Conservation (phyloP, 371 early-diverging fungal species). For the Mucor ambiguus region DNA sequence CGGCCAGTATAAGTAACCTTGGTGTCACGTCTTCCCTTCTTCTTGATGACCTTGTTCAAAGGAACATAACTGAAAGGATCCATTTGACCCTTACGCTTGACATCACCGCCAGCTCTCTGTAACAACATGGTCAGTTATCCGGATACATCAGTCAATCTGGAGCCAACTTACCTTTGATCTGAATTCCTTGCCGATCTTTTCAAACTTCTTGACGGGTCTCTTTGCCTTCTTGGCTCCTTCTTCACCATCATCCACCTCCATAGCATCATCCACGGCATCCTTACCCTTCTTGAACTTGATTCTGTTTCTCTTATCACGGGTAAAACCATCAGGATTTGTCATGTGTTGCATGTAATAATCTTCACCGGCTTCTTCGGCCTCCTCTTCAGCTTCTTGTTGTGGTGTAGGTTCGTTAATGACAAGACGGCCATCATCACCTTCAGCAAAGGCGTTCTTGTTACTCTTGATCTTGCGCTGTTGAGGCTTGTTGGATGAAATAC, state of each 20-base stretch:
- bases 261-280: constrained; percentile 52
- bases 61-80: constrained; percentile 98
- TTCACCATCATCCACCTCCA: constrained; percentile 60
- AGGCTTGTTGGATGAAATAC: constrained; percentile 64
- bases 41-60: constrained; percentile 62
- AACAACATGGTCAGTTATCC: neutral
- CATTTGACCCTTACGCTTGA: constrained; percentile 82
- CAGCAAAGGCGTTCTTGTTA: constrained; percentile 56
- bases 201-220: constrained; percentile 28
- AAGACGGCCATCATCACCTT: constrained; percentile 77
- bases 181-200: constrained; percentile 59
- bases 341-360: constrained; percentile 86
- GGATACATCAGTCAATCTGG: neutral
- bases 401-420: constrained; percentile 71
- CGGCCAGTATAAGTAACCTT: constrained; percentile 50
- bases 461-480: constrained; percentile 51
- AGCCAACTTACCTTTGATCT: constrained; percentile 56
- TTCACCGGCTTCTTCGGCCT: constrained; percentile 56
- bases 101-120: constrained; percentile 90
- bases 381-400: constrained; percentile 40
- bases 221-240: constrained; percentile 31
- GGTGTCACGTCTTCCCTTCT: constrained; percentile 47
- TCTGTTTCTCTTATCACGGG: constrained; percentile 78
- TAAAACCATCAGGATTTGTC: constrained; percentile 82
- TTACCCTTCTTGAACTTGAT: constrained; percentile 88